phyloP scores from a whole-genome alignment of 2,329 filamentous ascomycete genomes.

The Pezicula carpinea region DNA sequence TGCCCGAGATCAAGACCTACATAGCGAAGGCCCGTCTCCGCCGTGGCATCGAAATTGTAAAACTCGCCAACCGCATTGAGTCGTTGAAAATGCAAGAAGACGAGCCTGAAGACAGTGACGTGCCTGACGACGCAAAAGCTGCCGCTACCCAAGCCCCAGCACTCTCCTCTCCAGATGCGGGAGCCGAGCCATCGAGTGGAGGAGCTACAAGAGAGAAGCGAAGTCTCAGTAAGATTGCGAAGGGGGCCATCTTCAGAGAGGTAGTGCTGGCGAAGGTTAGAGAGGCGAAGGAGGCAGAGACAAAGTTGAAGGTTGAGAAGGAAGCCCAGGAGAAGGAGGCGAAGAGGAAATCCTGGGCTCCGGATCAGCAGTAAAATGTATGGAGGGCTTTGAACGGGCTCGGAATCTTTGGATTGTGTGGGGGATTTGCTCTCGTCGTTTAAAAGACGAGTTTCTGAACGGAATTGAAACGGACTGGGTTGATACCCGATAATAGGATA shows the following conservation, averaged over 20 bases:
- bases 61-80: slow-evolving; percentile 92
- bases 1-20: slow-evolving; percentile 94
- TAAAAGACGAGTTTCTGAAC: no score
- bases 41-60: slow-evolving; percentile 93
- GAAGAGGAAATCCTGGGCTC: slow-evolving; percentile 17
- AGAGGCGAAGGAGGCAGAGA: slow-evolving; percentile 84
- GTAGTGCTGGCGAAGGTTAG: slow-evolving; percentile 90
- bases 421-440: no score
- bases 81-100: slow-evolving; percentile 91
- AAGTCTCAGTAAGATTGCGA: slow-evolving; percentile 45
- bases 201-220: slow-evolving; percentile 30
- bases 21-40: slow-evolving; percentile 87
- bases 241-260: slow-evolving; percentile 81
- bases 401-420: no score
- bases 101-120: slow-evolving; percentile 62
- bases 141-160: slow-evolving; percentile 44
- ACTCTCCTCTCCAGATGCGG: slow-evolving; percentile 11
- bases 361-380: background rate
- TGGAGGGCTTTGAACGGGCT: no score
- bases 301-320: slow-evolving; percentile 58
- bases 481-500: no score
- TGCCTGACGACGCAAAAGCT: slow-evolving; percentile 50
- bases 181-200: slow-evolving; percentile 5
- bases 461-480: no score
- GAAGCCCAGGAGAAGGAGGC: slow-evolving; percentile 25